Base-by-base conservation (phyloP, 306 rosid genomes). In the Hippophae tibetana region DNA sequence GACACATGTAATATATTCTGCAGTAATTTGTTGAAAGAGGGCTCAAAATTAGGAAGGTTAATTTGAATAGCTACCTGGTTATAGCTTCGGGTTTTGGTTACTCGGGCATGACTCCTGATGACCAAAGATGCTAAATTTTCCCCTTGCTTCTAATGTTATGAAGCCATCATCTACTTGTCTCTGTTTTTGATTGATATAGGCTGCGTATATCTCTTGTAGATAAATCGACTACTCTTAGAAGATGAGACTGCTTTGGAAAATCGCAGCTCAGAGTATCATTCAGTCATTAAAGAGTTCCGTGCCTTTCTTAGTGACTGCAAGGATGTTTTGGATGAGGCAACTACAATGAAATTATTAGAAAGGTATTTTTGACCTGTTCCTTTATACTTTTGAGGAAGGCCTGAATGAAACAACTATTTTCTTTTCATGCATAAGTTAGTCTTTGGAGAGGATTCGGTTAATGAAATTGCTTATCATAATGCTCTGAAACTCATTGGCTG, bases 281-380 rank as follows among this genome's bases (percentile, higher is more conserved):
- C 89, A 61, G 69, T 83, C 74, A 92, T 83, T 55, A 71, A 26
- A 67, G 98, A 92, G 78, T 87, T 92, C 47, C 81, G 95, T 72
- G 96, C 95, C 68, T 92, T 92, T 78, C 95, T 92, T 38, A 80
- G 98, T 71, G 98, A 92, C 76, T 74, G 79, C 78, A 87, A 92
- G 79, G 96, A 85, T 74, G 96, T 79, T 43, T 78, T 92, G 86
- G 98, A 92, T 72, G 96, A 87, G 79, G 70, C 89, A 69, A 92
- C 96, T 63, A 87, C 98, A 25, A 92, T 87, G 96, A 87, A 74
- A 73, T 95, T 92, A 64, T 64, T 92, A 69, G 95, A 92, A 68
- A 87, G 98, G 98, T 83, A 11, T 49, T 45, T 7, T 3, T 6
- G 47, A 47, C 52, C 51, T 5, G 44, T 68, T 45, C 65, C 14